These are phyloP conservation scores for Sanghuangporus sanghuang DNA, from an alignment of 1,284 basidiomycete genomes.

Conservation along the genomic window DNA sequence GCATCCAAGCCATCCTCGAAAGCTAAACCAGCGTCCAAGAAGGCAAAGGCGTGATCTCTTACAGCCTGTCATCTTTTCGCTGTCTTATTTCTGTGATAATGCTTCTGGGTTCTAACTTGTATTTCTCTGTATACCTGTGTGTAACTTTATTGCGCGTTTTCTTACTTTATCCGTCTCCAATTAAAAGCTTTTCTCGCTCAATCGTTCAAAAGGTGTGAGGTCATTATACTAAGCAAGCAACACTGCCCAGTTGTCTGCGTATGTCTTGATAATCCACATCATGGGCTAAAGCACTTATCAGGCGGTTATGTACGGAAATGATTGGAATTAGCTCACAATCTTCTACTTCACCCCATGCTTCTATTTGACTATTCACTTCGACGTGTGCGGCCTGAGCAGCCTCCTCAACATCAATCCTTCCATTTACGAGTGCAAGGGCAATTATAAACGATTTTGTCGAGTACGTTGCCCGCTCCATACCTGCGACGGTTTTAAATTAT, in stretches of 20 bases:
- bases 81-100: background rate
- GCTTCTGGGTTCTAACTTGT: background rate
- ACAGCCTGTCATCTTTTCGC: background rate
- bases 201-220: background rate
- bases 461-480: conserved; percentile 89
- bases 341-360: conserved; percentile 98
- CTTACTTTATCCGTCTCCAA: conserved; percentile 8
- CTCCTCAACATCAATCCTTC: conserved; percentile 73
- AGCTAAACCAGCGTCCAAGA: conserved; percentile 16
- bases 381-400: conserved; percentile 86
- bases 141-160: conserved; percentile 13
- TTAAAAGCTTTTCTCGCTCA: background rate
- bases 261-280: conserved; percentile 97
- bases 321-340: conserved; percentile 67
- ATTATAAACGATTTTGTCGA: conserved; percentile 91
- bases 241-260: conserved; percentile 82
- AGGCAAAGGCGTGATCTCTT: conserved; percentile 10
- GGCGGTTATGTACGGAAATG: conserved; percentile 8
- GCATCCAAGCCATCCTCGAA: conserved; percentile 27
- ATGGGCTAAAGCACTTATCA: conserved; percentile 56
- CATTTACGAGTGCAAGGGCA: conserved; percentile 78
- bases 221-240: conserved; percentile 46
- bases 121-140: conserved; percentile 17
- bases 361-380: conserved; percentile 93
- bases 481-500: conserved; percentile 34